Percentiles rank a stretch among this genome's conserved stretches.
Evolutionary conservation across 345 rosid genomes (phyloP).

Genomic region (Carallia brachiata): DNA sequence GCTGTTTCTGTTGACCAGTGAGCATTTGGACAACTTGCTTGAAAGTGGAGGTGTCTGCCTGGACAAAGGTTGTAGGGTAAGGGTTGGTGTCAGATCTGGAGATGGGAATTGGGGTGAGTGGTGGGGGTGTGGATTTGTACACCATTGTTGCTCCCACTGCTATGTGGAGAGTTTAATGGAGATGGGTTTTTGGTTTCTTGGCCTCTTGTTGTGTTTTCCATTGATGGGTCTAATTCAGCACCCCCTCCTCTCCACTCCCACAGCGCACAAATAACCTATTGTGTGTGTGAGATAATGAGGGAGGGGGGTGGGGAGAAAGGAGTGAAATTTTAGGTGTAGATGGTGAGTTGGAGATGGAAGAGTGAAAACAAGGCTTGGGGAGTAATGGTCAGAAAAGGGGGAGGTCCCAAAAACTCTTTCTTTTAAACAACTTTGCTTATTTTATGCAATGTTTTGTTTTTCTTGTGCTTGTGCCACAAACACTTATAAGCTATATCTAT

Average conservation of each 20-base stretch:
- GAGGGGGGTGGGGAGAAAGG: not conserved
- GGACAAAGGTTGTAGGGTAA: conserved; percentile 93
- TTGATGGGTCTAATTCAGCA: conserved; percentile 20
- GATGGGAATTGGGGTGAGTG: conserved; percentile 50
- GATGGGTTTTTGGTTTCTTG: conserved; percentile 54
- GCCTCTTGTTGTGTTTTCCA: conserved; percentile 51
- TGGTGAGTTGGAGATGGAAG: conserved; percentile 12
- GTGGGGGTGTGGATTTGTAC: conserved; percentile 44
- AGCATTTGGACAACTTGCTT: conserved; percentile 96
- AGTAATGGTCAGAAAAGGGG: not conserved
- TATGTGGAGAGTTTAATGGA: conserved; percentile 49
- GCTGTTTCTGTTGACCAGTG: conserved; percentile 67
- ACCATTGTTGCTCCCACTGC: conserved; percentile 34
- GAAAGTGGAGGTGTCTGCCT: conserved; percentile 70
- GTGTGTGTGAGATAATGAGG: not conserved
- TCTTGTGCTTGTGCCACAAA: conserved; percentile 23
- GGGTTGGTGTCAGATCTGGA: conserved; percentile 94
- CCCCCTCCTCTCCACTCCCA: not conserved
- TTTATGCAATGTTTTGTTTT: conserved; percentile 21
- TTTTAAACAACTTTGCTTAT: conserved; percentile 9
- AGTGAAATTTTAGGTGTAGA: not conserved
- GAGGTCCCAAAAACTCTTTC: not conserved
- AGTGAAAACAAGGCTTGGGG: conserved; percentile 40
- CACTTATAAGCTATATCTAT: not conserved
- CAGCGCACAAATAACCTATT: not conserved